Evolutionary conservation across 345 rosid species (phyloP), one percentile per base, ranked within the genome.

Genomic region (Cardiospermum halicacabum): DNA sequence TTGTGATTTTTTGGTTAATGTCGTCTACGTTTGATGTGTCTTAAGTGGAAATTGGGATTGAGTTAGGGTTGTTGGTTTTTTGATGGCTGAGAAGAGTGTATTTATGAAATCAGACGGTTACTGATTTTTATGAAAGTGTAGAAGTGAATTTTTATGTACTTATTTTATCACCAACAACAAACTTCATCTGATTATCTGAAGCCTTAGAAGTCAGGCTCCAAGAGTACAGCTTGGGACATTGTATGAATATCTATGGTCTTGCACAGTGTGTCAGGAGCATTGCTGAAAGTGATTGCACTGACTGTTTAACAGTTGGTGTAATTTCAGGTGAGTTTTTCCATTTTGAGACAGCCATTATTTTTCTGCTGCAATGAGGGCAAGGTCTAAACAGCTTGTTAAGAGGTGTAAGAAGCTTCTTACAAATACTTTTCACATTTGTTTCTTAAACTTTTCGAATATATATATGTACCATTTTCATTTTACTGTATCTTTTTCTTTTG

Each of bases 371-470:
- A 37, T 95, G 74, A 80, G 97, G 68, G 81, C 99, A 18, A 81
- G 99, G 82, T 95, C 99, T 60, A 84, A 96, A 66, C 99, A 95
- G 77, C 97, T 94, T 45, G 89, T 95, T 62, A 95, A 86, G 92
- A 81, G 99, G 78, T 95, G 89, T 77, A 91, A 91, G 96, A 89
- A 95, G 84, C 93, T 95, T 70, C 83, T 95, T 66, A 71, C 96
- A 0, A 84, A 87, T 55, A 88, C 89, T 58, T 95, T 95, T 72
- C 93, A 82, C 96, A 97, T 95, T 76, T 32, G 77, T 60, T 1
- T 3, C 64, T 64, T 43, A 65, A 36, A 37, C 13, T 25, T 67
- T 30, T 15, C 13, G 28, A 32, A 18, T 54, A 40, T 47, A 25
- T 43, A 9, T n/a, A n/a, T n/a, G n/a, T 49, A 2, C 43, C 47